These are phyloP conservation scores for Colletotrichum karsti DNA, from an alignment of 2,329 filamentous ascomycete species.

Conservation along the genomic window DNA sequence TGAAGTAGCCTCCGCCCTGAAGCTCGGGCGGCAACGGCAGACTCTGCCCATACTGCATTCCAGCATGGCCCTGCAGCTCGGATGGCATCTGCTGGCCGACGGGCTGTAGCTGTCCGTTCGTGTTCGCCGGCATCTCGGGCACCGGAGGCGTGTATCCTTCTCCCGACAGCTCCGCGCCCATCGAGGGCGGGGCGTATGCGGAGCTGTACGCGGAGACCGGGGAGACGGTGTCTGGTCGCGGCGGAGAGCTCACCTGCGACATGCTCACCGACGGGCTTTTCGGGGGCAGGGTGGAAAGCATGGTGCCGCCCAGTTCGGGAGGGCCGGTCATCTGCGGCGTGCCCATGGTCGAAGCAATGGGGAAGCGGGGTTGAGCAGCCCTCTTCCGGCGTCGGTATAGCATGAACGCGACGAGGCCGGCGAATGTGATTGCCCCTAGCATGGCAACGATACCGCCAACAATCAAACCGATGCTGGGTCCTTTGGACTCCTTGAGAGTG, in stretches of 20 bases:
- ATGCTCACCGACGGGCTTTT: constrained; percentile 40
- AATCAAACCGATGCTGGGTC: constrained; percentile 43
- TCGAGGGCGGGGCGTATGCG: constrained; percentile 32
- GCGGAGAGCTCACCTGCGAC: constrained; percentile 31
- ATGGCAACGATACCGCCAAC: constrained; percentile 36
- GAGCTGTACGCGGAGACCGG: constrained; percentile 36
- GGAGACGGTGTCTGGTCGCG: constrained; percentile 34
- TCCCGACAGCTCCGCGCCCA: constrained; percentile 37
- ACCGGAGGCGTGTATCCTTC: constrained; percentile 18
- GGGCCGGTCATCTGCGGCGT: constrained; percentile 36
- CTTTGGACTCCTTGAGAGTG: background rate
- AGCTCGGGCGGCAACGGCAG: constrained; percentile 26
- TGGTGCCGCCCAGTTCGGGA: constrained; percentile 39
- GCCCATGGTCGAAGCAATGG: constrained; percentile 28
- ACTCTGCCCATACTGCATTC: constrained; percentile 24
- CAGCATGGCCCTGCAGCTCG: constrained; percentile 32
- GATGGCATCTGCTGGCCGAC: constrained; percentile 29
- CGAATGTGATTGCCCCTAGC: constrained; percentile 28
- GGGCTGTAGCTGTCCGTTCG: constrained; percentile 31
- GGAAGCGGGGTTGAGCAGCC: constrained; percentile 15
- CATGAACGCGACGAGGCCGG: constrained; percentile 42
- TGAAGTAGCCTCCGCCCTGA: constrained; percentile 1
- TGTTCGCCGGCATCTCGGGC: constrained; percentile 32
- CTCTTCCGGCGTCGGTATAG: constrained; percentile 46
- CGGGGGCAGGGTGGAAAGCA: constrained; percentile 31